phyloP scores from a whole-genome alignment of 352 stramenopile species.

The Pythium oligandrum region DNA sequence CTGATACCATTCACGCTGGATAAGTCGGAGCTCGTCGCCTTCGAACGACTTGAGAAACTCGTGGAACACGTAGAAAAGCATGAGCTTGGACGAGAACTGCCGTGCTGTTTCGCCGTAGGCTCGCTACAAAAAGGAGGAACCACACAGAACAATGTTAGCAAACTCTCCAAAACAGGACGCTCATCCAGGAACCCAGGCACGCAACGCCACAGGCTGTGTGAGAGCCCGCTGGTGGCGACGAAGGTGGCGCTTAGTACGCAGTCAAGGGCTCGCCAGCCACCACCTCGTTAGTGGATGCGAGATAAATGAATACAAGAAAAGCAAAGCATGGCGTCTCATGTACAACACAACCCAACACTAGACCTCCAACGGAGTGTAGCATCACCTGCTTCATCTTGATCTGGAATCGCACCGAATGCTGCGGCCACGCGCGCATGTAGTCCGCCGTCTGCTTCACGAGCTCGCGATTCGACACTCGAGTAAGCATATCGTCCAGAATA shows the following conservation, averaged over 20 bases:
- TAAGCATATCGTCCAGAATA: conserved; percentile 69
- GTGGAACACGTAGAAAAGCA: conserved; percentile 86
- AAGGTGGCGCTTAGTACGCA: too few species aligned
- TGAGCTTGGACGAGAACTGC: conserved; percentile 77
- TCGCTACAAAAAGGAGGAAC: conserved; percentile 25
- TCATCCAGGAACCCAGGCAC: too few species aligned
- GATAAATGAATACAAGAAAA: too few species aligned
- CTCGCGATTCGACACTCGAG: conserved; percentile 63
- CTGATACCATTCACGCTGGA: conserved; percentile 78
- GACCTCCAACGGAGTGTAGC: too few species aligned
- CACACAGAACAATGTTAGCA: conserved; percentile 9
- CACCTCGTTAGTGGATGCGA: too few species aligned
- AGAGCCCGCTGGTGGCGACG: too few species aligned
- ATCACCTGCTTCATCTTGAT: conserved; percentile 87
- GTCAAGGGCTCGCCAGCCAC: too few species aligned
- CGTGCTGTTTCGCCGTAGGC: conserved; percentile 46
- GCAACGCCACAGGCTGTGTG: too few species aligned
- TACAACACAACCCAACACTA: too few species aligned
- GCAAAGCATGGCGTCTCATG: too few species aligned
- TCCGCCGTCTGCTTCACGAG: conserved; percentile 69
- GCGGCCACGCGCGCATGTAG: conserved; percentile 66
- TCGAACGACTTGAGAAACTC: conserved; percentile 85
- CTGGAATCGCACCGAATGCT: conserved; percentile 74
- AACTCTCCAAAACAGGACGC: too few species aligned
- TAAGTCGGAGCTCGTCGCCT: conserved; percentile 39